A percentile compares a stretch with the other conserved stretches of the same genome.
phyloP scores from a whole-genome alignment of 2,329 filamentous ascomycete species.

The Apiospora koreana region DNA sequence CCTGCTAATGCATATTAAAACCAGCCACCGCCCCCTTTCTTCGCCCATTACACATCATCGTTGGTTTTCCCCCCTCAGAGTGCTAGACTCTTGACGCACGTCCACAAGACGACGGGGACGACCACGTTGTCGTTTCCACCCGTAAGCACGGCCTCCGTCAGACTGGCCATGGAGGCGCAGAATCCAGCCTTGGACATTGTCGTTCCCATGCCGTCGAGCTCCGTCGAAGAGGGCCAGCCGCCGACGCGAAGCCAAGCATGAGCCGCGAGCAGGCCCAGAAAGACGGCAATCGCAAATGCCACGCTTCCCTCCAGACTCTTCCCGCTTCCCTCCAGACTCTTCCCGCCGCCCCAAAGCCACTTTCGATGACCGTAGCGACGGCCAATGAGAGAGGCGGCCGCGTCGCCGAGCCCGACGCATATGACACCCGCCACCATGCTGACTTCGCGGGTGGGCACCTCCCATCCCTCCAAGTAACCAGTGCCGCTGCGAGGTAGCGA shows the following conservation, averaged over 20 bases:
- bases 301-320: conserved; percentile 89
- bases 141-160: conserved; percentile 93
- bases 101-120: conserved; percentile 90
- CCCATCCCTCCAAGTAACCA: conserved; percentile 70
- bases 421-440: conserved; percentile 92
- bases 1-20: not conserved
- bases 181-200: conserved; percentile 70
- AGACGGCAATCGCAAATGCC: conserved; percentile 82
- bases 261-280: conserved; percentile 68
- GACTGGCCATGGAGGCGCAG: conserved; percentile 78
- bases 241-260: conserved; percentile 76
- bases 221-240: conserved; percentile 73
- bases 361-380: conserved; percentile 83
- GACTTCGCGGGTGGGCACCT: conserved; percentile 71
- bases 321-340: conserved; percentile 94
- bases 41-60: not conserved
- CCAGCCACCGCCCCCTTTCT: not conserved
- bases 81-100: conserved; percentile 78
- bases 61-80: conserved; percentile 38
- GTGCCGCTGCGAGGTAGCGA: conserved; percentile 60
- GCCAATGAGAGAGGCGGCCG: conserved; percentile 87
- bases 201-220: conserved; percentile 64
- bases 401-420: conserved; percentile 93
- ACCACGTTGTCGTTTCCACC: conserved; percentile 99
- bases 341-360: conserved; percentile 96